Conservation (phyloP, 768 basidiomycete genomes). For the Lentinula guzmanii region DNA sequence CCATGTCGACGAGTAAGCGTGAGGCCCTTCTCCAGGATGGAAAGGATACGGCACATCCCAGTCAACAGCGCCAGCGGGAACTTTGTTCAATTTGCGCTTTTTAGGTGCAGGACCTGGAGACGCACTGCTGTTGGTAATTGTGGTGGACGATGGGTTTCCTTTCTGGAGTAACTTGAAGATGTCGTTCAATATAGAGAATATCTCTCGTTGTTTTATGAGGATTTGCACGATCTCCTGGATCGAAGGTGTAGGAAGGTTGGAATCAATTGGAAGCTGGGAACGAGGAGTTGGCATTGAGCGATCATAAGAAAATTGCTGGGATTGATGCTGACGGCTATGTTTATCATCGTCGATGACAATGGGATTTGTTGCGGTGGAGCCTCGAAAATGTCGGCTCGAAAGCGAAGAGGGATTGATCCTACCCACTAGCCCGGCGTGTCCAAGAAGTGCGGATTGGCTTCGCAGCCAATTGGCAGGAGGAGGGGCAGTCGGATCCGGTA, state of each 20-base stretch:
- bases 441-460: constrained; percentile 66
- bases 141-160: constrained; percentile 13
- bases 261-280: constrained; percentile 28
- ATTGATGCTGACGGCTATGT: constrained; percentile 18
- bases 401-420: constrained; percentile 56
- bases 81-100: constrained; percentile 55
- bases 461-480: constrained; percentile 66
- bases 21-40: constrained; percentile 61
- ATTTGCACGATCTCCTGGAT: constrained; percentile 55
- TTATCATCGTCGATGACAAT: constrained; percentile 65
- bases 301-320: constrained; percentile 10
- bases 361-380: constrained; percentile 54
- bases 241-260: constrained; percentile 40
- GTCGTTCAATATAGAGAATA: constrained; percentile 59
- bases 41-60: constrained; percentile 87
- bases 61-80: constrained; percentile 75
- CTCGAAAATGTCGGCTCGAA: constrained; percentile 35
- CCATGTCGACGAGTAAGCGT: constrained; percentile 61
- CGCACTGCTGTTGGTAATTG: constrained; percentile 9
- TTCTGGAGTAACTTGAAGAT: constrained; percentile 52
- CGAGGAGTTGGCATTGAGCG: constrained; percentile 14
- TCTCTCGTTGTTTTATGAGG: constrained; percentile 57
- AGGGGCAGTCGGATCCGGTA: constrained; percentile 59
- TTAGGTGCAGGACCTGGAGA: constrained; percentile 29
- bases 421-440: constrained; percentile 65